A percentile compares a stretch with the other conserved stretches of the same genome.
These are phyloP conservation scores for Neurospora terricola DNA, from an alignment of 495 filamentous ascomycete species.

Conservation along the genomic window DNA sequence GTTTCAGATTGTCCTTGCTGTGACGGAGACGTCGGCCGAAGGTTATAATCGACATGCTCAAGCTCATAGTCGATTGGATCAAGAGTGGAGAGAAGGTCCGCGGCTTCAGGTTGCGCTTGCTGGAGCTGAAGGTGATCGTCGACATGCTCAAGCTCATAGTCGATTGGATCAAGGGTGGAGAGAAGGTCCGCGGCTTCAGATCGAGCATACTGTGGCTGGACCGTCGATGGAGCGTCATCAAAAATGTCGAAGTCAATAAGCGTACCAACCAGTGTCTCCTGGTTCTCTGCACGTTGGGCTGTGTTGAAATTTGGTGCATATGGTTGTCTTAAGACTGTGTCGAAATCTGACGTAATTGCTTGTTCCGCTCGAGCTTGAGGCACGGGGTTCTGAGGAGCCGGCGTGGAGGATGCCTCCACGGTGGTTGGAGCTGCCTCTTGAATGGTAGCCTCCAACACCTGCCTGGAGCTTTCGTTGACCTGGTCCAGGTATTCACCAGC, in stretches of 20 bases:
- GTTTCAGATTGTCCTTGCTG: not conserved
- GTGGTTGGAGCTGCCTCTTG: not conserved
- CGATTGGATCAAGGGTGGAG: not conserved
- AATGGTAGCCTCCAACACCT: not conserved
- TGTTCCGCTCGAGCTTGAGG: not conserved
- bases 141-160: not conserved
- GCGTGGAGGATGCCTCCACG: not conserved
- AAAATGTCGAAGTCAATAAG: not conserved
- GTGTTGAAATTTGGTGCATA: not conserved
- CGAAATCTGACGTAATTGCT: not conserved
- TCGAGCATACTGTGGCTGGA: not conserved
- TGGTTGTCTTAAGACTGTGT: not conserved
- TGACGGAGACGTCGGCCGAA: not conserved
- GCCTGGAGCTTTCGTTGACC: not conserved
- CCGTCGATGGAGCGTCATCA: not conserved
- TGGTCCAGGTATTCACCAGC: not conserved
- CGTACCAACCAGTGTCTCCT: not conserved
- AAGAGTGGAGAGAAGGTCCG: not conserved
- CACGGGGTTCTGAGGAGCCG: not conserved
- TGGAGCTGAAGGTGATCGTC: not conserved
- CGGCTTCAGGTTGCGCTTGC: not conserved
- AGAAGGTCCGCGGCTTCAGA: not conserved
- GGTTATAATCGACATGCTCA: not conserved
- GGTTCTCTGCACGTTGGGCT: not conserved
- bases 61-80: not conserved